Base-by-base conservation (phyloP, 169 alveolate genomes). In the Cryptosporidium meleagridis region DNA sequence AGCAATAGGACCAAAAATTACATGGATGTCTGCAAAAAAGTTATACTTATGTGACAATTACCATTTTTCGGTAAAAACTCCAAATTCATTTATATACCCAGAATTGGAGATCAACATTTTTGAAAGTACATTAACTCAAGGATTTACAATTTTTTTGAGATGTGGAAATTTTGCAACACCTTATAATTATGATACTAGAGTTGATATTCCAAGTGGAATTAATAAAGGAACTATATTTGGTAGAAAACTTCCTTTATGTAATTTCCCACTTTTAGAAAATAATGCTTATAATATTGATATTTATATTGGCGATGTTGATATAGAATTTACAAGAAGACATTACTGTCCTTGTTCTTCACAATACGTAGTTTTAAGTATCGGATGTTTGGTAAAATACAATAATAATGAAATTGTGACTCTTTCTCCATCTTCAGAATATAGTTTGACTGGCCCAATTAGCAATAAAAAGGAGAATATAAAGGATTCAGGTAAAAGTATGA, bases 321-420 rank as follows among this genome's bases (percentile, higher is more conserved):
- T 80, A 23, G 89, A 80, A 65, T 80, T 80, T 80, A 80, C 89
- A 3, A 80, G 89, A 65, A 80, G 89, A 41, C 89, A 80, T 37
- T 80, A 62, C 44, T 80, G 89, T n/a, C 75, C 89, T 61, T 80
- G 89, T 33, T 59, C 65, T 16, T 44, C 89, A 4, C 80, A 80
- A 35, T 80, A 80, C 65, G 89, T 80, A n/a, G 41, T 80, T 29
- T 26, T 80, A 26, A 45, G 75, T 8, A 80, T 80, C 29, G 73
- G 80, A 21, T 80, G 89, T 21, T 31, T 62, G 26, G 73, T 62
- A 14, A 80, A 80, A 29, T 80, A 62, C 23, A 80, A 59, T 35
- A 62, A 48, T 62, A 31, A 65, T 41, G 89, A 62, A 62, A 59
- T 80, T 37, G 14, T 80, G 4, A 80, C 73, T 23, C 75, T 80